phyloP scores from a whole-genome alignment of 352 stramenopile species.

The Phytopythium oedochilum region DNA sequence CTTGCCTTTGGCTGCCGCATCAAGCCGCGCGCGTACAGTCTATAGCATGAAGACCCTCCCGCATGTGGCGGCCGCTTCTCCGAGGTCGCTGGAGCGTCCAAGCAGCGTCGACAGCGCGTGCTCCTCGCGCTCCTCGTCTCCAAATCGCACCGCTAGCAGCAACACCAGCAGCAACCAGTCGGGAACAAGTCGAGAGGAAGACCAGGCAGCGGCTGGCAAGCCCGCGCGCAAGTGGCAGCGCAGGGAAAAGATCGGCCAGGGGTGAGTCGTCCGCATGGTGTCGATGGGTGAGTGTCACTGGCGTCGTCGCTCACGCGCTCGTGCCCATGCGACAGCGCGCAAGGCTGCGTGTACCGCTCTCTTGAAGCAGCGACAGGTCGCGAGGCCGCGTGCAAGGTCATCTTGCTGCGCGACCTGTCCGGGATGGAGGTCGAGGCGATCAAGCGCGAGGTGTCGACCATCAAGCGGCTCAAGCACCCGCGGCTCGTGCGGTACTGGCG shows the following conservation, averaged over 20 bases:
- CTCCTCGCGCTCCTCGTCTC: slow-evolving; percentile 15
- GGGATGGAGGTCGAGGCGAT: slow-evolving; percentile 43
- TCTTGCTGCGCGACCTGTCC: slow-evolving; percentile 54
- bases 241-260: slow-evolving; percentile 81
- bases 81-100: background rate
- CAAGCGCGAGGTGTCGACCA: slow-evolving; percentile 61
- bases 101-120: background rate
- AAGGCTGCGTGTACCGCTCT: slow-evolving; percentile 72
- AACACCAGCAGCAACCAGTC: slow-evolving; percentile 15
- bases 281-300: background rate
- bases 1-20: too few species aligned
- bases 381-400: slow-evolving; percentile 66
- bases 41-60: background rate
- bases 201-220: background rate
- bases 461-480: slow-evolving; percentile 53
- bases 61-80: background rate
- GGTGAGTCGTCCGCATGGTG: slow-evolving; percentile 20
- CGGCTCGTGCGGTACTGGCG: slow-evolving; percentile 66
- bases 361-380: slow-evolving; percentile 42
- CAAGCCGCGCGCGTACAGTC: too few species aligned
- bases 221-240: slow-evolving; percentile 34
- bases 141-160: slow-evolving; percentile 15
- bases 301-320: slow-evolving; percentile 1
- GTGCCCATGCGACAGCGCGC: slow-evolving; percentile 23
- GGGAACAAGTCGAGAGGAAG: background rate